phyloP scores from a whole-genome alignment of 2,329 filamentous ascomycete genomes.

The Scortechinia acanthostroma region DNA sequence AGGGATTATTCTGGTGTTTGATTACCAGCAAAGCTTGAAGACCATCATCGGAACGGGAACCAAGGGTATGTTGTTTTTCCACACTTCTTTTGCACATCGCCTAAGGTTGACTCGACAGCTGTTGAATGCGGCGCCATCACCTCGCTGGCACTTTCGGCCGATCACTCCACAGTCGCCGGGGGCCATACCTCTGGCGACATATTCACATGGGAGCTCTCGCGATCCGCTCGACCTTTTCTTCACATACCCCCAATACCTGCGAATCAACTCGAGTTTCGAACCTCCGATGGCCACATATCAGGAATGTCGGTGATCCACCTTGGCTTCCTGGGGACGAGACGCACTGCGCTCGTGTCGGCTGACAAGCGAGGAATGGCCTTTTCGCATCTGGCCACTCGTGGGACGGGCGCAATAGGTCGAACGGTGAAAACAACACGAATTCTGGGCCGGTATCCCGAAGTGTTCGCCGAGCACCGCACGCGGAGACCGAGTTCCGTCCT shows the following conservation, averaged over 20 bases:
- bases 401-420: constrained; percentile 77
- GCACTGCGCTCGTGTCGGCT: constrained; percentile 89
- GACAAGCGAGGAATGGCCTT: constrained; percentile 97
- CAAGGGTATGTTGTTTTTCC: constrained; percentile 57
- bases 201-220: constrained; percentile 89
- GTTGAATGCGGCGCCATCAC: constrained; percentile 85
- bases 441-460: constrained; percentile 78
- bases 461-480: constrained; percentile 29
- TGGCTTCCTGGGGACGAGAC: constrained; percentile 88
- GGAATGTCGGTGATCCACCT: constrained; percentile 77
- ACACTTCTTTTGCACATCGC: constrained; percentile 1
- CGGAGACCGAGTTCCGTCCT: constrained; percentile 91
- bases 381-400: constrained; percentile 87
- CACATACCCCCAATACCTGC: constrained; percentile 70
- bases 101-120: too few species aligned
- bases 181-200: constrained; percentile 87
- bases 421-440: constrained; percentile 85
- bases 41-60: constrained; percentile 89
- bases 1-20: constrained; percentile 89
- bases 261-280: constrained; percentile 55
- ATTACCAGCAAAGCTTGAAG: constrained; percentile 92
- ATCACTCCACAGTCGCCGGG: constrained; percentile 83
- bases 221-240: constrained; percentile 79
- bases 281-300: constrained; percentile 74
- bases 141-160: constrained; percentile 81